Evolutionary conservation across 2,329 filamentous ascomycete species (phyloP).

Genomic region (Delphinella strobiligena): DNA sequence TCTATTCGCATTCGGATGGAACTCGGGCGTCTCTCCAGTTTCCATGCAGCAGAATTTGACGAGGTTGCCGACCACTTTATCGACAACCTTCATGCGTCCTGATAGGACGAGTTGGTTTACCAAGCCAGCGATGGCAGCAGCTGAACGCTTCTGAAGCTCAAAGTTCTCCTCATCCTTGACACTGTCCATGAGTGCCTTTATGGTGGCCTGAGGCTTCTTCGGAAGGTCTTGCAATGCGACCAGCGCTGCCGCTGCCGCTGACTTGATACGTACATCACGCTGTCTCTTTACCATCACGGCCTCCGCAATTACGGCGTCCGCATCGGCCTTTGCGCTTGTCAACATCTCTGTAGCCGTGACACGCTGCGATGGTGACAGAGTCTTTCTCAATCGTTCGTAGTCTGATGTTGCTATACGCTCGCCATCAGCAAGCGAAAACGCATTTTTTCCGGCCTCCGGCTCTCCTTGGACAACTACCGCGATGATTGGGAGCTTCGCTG

Average conservation of each 20-base stretch:
- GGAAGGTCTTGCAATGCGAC: constrained; percentile 80
- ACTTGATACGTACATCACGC: constrained; percentile 74
- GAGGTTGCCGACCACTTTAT: constrained; percentile 90
- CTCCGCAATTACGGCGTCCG: constrained; percentile 63
- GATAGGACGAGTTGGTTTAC: constrained; percentile 76
- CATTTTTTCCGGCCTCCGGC: constrained; percentile 76
- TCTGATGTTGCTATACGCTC: constrained; percentile 79
- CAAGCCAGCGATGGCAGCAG: constrained; percentile 69
- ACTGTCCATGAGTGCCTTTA: constrained; percentile 97
- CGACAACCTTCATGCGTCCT: constrained; percentile 72
- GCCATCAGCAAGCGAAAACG: constrained; percentile 78
- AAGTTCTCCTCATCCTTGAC: constrained; percentile 89
- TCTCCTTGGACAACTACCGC: constrained; percentile 93
- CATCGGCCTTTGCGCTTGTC: constrained; percentile 61
- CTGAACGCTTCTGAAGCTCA: constrained; percentile 77
- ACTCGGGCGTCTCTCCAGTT: constrained; percentile 93
- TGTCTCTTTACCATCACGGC: constrained; percentile 67
- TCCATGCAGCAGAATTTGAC: constrained; percentile 98
- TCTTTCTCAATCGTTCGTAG: constrained; percentile 77
- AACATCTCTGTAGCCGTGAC: constrained; percentile 72
- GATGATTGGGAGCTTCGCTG: constrained; percentile 62
- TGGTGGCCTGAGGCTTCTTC: constrained; percentile 84
- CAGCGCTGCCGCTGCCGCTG: constrained; percentile 74
- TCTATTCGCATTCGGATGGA: constrained; percentile 68
- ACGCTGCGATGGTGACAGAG: constrained; percentile 77